Evolutionary conservation across 2,329 filamentous ascomycete species (phyloP).

Genomic region (Colletotrichum kahawae): DNA sequence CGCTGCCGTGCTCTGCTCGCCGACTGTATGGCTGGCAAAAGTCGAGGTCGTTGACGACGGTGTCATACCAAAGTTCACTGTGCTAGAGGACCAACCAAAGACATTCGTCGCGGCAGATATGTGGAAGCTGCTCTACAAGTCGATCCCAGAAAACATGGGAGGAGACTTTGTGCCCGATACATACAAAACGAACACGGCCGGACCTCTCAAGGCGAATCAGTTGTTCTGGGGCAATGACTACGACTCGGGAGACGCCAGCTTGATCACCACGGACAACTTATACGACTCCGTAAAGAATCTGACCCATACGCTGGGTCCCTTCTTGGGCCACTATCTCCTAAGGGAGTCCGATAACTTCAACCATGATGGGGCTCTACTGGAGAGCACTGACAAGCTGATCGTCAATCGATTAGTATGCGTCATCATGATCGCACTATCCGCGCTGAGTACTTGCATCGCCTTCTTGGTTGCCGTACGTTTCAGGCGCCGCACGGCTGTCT

Average conservation of each 20-base stretch:
- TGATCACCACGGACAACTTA: neutral
- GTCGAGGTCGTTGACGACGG: neutral
- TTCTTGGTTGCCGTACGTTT: neutral
- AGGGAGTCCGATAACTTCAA: neutral
- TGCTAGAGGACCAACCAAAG: neutral
- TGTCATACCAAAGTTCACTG: neutral
- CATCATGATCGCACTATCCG: neutral
- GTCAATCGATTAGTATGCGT: neutral
- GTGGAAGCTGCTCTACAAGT: neutral
- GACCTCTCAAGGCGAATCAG: neutral
- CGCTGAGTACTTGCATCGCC: neutral
- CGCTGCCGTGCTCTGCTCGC: neutral
- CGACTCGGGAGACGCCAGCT: neutral
- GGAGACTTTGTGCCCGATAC: neutral
- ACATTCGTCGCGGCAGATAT: neutral
- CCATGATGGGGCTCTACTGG: neutral
- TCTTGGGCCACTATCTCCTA: neutral
- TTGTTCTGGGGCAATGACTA: neutral
- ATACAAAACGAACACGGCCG: neutral
- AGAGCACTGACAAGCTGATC: neutral
- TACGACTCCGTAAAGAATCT: neutral
- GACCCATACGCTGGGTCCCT: neutral
- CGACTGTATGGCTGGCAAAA: neutral
- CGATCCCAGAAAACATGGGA: neutral
- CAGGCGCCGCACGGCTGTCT: neutral